These are phyloP conservation scores for Saitozyma sp. DNA, from an alignment of 768 basidiomycete species.

Conservation along the genomic window DNA sequence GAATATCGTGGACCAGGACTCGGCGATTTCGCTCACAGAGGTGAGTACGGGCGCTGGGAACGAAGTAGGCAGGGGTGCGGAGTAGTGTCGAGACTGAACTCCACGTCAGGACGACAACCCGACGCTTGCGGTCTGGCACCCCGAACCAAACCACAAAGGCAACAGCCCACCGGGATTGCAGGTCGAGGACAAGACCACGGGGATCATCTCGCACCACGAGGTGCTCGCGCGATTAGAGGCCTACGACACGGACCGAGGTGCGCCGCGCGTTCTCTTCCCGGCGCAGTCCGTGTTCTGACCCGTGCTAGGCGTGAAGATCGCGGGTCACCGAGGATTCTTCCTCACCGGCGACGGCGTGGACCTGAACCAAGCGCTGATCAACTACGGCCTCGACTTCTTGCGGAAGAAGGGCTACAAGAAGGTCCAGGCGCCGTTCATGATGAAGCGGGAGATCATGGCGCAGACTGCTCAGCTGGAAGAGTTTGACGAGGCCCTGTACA, in stretches of 20 bases:
- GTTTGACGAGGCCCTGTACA: conserved; percentile 98
- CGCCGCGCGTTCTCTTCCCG: conserved; percentile 51
- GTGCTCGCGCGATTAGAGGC: conserved; percentile 89
- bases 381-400: conserved; percentile 91
- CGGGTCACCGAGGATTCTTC: conserved; percentile 96
- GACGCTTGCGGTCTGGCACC: conserved; percentile 80
- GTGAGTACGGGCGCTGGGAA: conserved; percentile 55
- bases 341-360: conserved; percentile 93
- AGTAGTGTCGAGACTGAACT: not conserved
- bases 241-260: conserved; percentile 88
- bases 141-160: conserved; percentile 68
- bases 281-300: not conserved
- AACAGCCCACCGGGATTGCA: conserved; percentile 40
- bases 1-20: conserved; percentile 85
- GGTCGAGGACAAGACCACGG: conserved; percentile 62
- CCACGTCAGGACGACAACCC: conserved; percentile 81
- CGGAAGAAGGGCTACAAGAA: conserved; percentile 81
- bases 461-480: conserved; percentile 98
- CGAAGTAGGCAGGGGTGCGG: not conserved
- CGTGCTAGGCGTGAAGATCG: conserved; percentile 62
- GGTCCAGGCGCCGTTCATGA: conserved; percentile 95
- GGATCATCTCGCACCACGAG: conserved; percentile 96
- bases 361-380: conserved; percentile 92
- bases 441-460: conserved; percentile 95
- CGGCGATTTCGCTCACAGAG: conserved; percentile 84